Evolutionary conservation across 2,329 filamentous ascomycete genomes (phyloP), one percentile per base, ranked within the genome.

Genomic region (Thyridium curvatum): DNA sequence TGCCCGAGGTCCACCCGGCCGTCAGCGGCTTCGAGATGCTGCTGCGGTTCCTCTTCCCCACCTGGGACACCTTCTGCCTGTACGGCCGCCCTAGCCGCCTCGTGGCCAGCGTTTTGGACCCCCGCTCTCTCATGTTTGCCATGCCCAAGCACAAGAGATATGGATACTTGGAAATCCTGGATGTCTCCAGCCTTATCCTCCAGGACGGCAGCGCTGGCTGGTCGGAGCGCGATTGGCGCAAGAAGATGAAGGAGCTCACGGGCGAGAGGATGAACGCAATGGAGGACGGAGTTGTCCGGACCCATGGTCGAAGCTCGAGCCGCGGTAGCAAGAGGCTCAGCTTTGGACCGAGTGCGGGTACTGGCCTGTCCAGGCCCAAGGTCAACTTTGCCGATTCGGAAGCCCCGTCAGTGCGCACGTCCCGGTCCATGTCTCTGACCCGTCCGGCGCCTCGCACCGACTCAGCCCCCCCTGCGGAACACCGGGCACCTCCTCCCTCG

Each of bases 1-100:
- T 98, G 90, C 93, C 93, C 4, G 93, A 98, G 60, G 78, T 84
- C 2, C 88, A 87, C 53, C 84, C 91, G n/a, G 90, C 88, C 14
- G 85, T 98, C 12, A 86, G 80, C 39, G 93, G 93, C 0, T 95
- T 97, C 50, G 93, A 97, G 60, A 96, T 94, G 72, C 84, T 98
- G 72, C 71, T 98, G 28, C 79, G 88, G 34, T 96, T 86, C 65
- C 70, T 98, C 12, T 94, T 98, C 58, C 93, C 93, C 0, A 86
- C 89, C 0, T 98, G 87, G 70, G 93, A 98, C 58, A 87, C 87
- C 0, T 98, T 96, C 59, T 80, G 75, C 30, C 70, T 98, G 2
- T 98, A 98, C 52, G 93, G 93, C 18, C 84, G 93, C 16, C 93
- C 93, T 0, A 85, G 79, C 18, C 82, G 87, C 44, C 71, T 98